Percentiles rank a stretch among this genome's conserved stretches.
Conservation (phyloP, 2,329 filamentous ascomycete species). For the Saccharata proteae region DNA sequence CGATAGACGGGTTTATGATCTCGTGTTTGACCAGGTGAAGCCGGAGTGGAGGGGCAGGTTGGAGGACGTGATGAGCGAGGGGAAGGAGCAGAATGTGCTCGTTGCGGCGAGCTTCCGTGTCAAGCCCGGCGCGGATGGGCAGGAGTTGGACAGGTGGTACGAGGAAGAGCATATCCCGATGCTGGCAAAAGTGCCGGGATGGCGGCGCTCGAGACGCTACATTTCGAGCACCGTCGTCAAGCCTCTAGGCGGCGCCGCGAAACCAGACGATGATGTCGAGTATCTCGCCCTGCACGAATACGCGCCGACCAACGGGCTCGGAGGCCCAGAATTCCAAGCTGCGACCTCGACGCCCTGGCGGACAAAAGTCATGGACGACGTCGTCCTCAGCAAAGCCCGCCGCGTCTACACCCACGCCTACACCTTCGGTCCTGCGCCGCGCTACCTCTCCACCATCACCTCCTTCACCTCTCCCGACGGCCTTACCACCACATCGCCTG, state of each 20-base stretch:
- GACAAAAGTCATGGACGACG: conserved; percentile 45
- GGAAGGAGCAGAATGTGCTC: conserved; percentile 48
- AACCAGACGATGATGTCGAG: conserved; percentile 31
- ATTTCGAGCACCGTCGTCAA: conserved; percentile 47
- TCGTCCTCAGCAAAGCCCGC: conserved; percentile 45
- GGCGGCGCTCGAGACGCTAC: conserved; percentile 62
- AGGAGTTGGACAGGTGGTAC: conserved; percentile 57
- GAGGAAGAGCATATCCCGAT: conserved; percentile 61
- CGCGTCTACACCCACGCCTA: conserved; percentile 64
- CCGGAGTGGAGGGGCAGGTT: conserved; percentile 45
- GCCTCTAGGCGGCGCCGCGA: conserved; percentile 29
- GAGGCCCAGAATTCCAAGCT: conserved; percentile 45
- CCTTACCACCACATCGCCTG: conserved; percentile 42
- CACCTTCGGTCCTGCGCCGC: conserved; percentile 62
- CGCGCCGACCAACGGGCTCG: conserved; percentile 52
- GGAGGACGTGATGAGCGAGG: conserved; percentile 47
- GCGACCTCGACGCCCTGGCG: conserved; percentile 52
- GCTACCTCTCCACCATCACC: conserved; percentile 46
- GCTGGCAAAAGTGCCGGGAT: conserved; percentile 64
- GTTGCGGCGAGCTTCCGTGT: conserved; percentile 50
- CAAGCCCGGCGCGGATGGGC: conserved; percentile 40
- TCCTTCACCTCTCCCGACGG: conserved; percentile 41
- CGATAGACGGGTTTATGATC: conserved; percentile 58
- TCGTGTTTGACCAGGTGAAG: conserved; percentile 43
- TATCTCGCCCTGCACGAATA: conserved; percentile 61